Evolutionary conservation across 2,329 filamentous ascomycete genomes (phyloP).

Genomic region (Ophiostoma angusticollis): DNA sequence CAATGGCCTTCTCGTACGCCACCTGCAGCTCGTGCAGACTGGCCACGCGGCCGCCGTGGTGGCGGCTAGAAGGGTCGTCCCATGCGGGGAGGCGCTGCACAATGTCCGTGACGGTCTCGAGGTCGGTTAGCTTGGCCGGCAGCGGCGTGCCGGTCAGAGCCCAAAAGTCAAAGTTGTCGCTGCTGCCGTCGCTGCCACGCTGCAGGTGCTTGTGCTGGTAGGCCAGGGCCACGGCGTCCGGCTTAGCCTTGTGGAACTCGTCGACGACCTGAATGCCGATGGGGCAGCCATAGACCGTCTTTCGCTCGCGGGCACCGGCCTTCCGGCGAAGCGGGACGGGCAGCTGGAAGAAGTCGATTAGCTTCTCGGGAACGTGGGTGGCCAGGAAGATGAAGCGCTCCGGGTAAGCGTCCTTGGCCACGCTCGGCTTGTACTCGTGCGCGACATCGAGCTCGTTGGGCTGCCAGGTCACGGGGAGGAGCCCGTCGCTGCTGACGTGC

Average conservation of each 20-base stretch:
- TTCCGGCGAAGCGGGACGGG: conserved; percentile 10
- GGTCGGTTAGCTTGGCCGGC: conserved; percentile 13
- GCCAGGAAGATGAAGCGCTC: conserved; percentile 16
- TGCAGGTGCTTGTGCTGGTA: conserved; percentile 12
- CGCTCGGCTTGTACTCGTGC: conserved; percentile 9
- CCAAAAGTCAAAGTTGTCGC: conserved; percentile 15
- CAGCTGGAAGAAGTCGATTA: conserved; percentile 14
- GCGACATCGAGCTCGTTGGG: conserved; percentile 6
- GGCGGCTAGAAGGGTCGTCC: conserved; percentile 7
- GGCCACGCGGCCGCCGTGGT: conserved; percentile 9
- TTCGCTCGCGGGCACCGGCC: conserved; percentile 7
- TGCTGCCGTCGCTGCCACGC: neutral
- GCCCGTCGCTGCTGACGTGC: conserved; percentile 6
- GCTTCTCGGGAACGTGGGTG: conserved; percentile 12
- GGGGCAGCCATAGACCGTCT: conserved; percentile 15
- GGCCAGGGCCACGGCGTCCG: conserved; percentile 9
- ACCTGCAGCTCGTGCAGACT: conserved; percentile 11
- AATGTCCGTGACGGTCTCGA: conserved; percentile 9
- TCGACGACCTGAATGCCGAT: conserved; percentile 16
- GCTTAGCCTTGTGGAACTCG: conserved; percentile 16
- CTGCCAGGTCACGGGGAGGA: conserved; percentile 9
- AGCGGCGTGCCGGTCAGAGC: conserved; percentile 16
- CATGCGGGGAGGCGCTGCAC: conserved; percentile 13
- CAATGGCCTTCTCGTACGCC: conserved; percentile 12
- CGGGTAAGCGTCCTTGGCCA: conserved; percentile 13